Evolutionary conservation across 1,284 basidiomycete species (phyloP).

Genomic region (Ceratobasidium sp.): DNA sequence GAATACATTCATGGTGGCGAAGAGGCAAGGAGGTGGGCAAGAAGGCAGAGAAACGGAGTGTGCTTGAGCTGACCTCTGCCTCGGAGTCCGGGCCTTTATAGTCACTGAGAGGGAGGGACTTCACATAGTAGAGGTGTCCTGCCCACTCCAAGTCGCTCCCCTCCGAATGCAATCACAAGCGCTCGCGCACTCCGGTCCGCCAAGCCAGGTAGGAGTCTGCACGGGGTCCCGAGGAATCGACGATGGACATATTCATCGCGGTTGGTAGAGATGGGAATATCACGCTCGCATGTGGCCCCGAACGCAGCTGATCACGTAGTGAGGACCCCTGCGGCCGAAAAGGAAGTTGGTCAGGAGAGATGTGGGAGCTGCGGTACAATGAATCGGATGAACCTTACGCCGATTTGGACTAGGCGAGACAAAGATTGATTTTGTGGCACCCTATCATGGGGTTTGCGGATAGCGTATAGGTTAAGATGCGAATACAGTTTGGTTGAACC

Average conservation of each 20-base stretch:
- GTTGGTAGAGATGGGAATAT: neutral
- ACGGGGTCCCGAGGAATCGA: neutral
- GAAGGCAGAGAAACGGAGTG: neutral
- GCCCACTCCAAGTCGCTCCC: neutral
- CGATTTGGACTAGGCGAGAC: too few relatives aligned
- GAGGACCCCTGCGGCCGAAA: too few relatives aligned
- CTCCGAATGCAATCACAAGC: neutral
- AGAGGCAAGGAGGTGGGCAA: neutral
- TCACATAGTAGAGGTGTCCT: neutral
- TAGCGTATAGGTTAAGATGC: too few relatives aligned
- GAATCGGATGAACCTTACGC: too few relatives aligned
- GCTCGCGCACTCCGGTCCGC: neutral
- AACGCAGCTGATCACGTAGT: neutral
- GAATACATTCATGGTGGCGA: slow-evolving; percentile 15
- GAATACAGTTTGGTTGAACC: too few relatives aligned
- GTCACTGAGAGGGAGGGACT: neutral
- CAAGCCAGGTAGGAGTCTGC: neutral
- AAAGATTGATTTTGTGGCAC: too few relatives aligned
- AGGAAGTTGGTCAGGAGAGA: neutral
- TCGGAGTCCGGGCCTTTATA: neutral
- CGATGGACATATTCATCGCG: too few relatives aligned
- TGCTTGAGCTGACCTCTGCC: neutral
- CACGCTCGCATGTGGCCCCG: neutral
- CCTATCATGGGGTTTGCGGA: too few relatives aligned
- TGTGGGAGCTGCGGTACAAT: too few relatives aligned